Base-by-base conservation (phyloP, 805 yeast species). In the Yamadazyma tumulicola region DNA sequence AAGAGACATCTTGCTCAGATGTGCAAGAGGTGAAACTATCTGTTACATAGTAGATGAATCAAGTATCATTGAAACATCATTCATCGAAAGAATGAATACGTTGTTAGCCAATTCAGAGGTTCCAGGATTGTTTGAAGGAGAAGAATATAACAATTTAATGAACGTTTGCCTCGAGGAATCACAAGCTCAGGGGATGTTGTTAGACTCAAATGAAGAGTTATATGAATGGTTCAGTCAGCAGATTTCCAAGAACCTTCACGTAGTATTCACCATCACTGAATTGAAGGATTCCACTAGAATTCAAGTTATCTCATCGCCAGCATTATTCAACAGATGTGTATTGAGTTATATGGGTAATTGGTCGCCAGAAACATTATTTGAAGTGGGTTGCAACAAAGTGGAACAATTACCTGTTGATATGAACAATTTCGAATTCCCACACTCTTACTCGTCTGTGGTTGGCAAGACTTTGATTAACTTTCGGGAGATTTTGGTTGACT, bases 21-120 rank as follows among this genome's bases (percentile, higher is more conserved):
- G 73, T 49, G 68, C 60, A 2, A 56, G 59, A 21, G 85, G 83
- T 5, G 81, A 81, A 45, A 72, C 67, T 34, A 55, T 79, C 0
- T 84, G 95, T 44, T 75, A 86, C 36, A 64, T 89, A 14, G 69
- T 91, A 13, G 95, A 87, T 46, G 96, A 91, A 47, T 78, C 94
- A 0, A 76, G 81, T 19, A 75, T 88, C 32, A 47, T 79, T 26
- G 89, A 85, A 21, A 69, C 94, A 0, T 67, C 93, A 0, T 91
- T 89, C 50, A 58, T 91, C 19, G 97, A 91, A 55, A 65, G 95
- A 41, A 87, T 91, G 93, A 91, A 91, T 48, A 85, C 95, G 0
- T 61, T 91, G n/a, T 67, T 91, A 24, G 96, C 97, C 0, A 91
- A 91, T 56, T 85, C 95, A 0, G 97, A 91, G 49, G 72, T 88